Conservation (phyloP, 1,284 basidiomycete species). For the Ceratorhiza oryzae-sativae region DNA sequence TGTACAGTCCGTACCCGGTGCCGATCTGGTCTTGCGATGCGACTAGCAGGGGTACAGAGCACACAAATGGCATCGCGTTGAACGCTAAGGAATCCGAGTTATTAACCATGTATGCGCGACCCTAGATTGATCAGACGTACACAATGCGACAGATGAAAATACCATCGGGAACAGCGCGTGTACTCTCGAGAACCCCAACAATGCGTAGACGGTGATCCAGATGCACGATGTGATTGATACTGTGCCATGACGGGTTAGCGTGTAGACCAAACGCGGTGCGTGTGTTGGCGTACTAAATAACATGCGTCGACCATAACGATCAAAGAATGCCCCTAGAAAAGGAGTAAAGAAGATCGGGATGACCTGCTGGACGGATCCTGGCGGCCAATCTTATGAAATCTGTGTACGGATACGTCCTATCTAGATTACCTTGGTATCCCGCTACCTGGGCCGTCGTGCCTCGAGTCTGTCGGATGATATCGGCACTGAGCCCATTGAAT, state of each 20-base stretch:
- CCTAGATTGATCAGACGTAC: background rate
- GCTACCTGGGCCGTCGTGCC: constrained; percentile 20
- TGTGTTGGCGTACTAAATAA: constrained; percentile 5
- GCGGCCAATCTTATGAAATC: background rate
- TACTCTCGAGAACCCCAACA: constrained; percentile 7
- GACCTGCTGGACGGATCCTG: constrained; percentile 25
- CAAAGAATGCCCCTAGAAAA: constrained; percentile 26
- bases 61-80: constrained; percentile 28
- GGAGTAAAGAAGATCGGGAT: constrained; percentile 23
- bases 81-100: constrained; percentile 7
- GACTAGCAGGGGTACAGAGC: constrained; percentile 12
- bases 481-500: constrained; percentile 12
- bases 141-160: constrained; percentile 2
- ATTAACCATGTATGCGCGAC: background rate
- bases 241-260: background rate
- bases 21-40: constrained; percentile 15
- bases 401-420: background rate
- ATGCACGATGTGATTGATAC: constrained; percentile 31
- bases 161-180: constrained; percentile 15
- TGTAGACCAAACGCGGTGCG: background rate
- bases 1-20: constrained; percentile 26
- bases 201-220: constrained; percentile 14
- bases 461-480: constrained; percentile 21
- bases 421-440: constrained; percentile 11
- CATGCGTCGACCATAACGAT: constrained; percentile 31